These are phyloP conservation scores for Parathielavia appendiculata DNA, from an alignment of 495 filamentous ascomycete species.

Conservation along the genomic window DNA sequence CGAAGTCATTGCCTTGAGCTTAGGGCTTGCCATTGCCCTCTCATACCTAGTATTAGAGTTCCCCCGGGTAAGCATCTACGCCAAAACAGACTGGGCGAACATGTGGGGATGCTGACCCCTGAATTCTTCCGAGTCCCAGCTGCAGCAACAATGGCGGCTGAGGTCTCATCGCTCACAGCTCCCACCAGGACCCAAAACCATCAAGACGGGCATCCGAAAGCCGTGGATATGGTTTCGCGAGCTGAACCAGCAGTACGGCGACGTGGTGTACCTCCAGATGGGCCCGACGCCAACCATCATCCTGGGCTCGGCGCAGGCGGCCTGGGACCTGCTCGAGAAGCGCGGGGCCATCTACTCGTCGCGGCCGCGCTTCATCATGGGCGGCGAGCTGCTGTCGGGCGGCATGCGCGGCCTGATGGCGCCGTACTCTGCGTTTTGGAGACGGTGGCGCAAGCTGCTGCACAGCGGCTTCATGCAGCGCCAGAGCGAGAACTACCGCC, in stretches of 20 bases:
- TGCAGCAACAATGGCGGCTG: slow-evolving; percentile 30
- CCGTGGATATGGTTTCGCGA: slow-evolving; percentile 59
- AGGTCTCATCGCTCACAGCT: slow-evolving; percentile 31
- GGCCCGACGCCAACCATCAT: slow-evolving; percentile 59
- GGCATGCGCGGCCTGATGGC: slow-evolving; percentile 47
- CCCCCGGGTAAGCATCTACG: slow-evolving; percentile 24
- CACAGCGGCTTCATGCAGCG: slow-evolving; percentile 53
- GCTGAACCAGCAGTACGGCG: slow-evolving; percentile 50
- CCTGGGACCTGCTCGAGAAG: slow-evolving; percentile 50
- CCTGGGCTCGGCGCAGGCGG: slow-evolving; percentile 57
- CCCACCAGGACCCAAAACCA: slow-evolving; percentile 31
- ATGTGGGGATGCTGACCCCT: not conserved
- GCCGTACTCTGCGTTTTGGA: slow-evolving; percentile 48
- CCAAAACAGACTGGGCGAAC: not conserved
- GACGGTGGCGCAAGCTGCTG: slow-evolving; percentile 51
- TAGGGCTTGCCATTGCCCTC: slow-evolving; percentile 16
- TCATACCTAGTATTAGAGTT: slow-evolving; percentile 25
- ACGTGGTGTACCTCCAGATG: slow-evolving; percentile 59
- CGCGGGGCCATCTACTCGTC: slow-evolving; percentile 49
- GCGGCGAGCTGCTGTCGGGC: slow-evolving; percentile 48
- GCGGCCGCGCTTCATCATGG: slow-evolving; percentile 45
- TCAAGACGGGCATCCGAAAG: slow-evolving; percentile 37
- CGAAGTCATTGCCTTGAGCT: not conserved
- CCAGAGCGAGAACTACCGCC: slow-evolving; percentile 50
- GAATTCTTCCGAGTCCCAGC: slow-evolving; percentile 15